phyloP scores from a whole-genome alignment of 192 early-diverging fungal species.

The Coemansia sp. region DNA sequence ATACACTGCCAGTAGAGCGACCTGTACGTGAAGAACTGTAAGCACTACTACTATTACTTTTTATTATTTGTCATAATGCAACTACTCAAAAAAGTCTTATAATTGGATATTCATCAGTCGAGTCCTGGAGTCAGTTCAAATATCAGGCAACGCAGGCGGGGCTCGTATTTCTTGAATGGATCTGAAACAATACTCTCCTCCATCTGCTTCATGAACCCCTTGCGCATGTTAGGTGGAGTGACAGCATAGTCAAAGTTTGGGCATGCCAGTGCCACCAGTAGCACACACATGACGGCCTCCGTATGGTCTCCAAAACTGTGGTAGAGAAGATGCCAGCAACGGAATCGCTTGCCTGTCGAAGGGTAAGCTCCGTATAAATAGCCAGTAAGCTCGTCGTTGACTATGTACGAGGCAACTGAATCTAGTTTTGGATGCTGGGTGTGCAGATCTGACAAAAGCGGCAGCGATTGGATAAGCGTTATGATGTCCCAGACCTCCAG shows the following conservation, averaged over 20 bases:
- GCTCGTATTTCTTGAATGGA: neutral
- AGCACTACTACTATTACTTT: neutral
- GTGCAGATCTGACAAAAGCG: neutral
- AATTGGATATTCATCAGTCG: too few relatives aligned
- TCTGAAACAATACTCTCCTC: neutral
- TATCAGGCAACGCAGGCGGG: neutral
- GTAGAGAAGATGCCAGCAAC: neutral
- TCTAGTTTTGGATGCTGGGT: neutral
- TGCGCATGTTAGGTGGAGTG: neutral
- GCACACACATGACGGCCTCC: neutral
- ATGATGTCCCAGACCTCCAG: neutral
- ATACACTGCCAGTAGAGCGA: constrained; percentile 20
- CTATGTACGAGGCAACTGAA: neutral
- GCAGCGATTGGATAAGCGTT: neutral
- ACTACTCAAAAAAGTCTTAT: too few relatives aligned
- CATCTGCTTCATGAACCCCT: neutral
- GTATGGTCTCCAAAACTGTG: neutral
- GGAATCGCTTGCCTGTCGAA: neutral
- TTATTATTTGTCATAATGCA: neutral
- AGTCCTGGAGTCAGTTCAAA: neutral
- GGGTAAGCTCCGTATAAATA: neutral
- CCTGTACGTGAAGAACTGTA: constrained; percentile 21
- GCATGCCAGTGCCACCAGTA: neutral
- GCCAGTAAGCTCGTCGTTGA: neutral
- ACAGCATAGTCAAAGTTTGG: neutral